phyloP scores from a whole-genome alignment of 306 rosid species.

The Cucumis cinereus region DNA sequence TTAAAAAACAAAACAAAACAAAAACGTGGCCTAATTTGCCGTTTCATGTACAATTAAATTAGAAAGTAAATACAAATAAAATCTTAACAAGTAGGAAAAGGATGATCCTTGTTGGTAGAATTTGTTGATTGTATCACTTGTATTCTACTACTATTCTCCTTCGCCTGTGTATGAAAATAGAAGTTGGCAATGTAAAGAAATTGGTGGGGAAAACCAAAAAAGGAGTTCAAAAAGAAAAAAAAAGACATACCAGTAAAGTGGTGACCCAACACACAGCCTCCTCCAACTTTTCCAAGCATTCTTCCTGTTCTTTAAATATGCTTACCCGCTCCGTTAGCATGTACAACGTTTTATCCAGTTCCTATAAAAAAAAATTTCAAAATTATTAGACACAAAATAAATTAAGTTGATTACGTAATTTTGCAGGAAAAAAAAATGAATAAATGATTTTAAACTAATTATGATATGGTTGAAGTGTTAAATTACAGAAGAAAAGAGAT shows the following conservation, averaged over 20 bases:
- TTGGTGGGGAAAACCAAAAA: too few species aligned
- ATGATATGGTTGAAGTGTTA: too few species aligned
- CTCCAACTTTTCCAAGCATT: constrained; percentile 24
- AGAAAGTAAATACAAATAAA: too few species aligned
- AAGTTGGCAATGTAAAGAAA: neutral
- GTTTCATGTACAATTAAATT: neutral
- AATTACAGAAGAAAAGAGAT: neutral
- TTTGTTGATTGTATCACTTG: constrained; percentile 24
- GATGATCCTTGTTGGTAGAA: neutral
- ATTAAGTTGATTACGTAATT: too few species aligned
- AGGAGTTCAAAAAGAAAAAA: too few species aligned
- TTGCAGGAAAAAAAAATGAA: too few species aligned
- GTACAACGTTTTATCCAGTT: constrained; percentile 45
- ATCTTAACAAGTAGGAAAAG: neutral
- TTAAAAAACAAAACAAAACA: too few species aligned
- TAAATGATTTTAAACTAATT: too few species aligned
- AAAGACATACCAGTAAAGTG: constrained; percentile 23
- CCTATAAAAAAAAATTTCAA: too few species aligned
- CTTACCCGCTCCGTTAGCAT: constrained; percentile 52
- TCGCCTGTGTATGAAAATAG: constrained; percentile 20
- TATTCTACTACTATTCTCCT: constrained; percentile 21
- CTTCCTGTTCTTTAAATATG: constrained; percentile 33
- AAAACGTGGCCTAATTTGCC: neutral
- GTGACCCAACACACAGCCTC: constrained; percentile 15
- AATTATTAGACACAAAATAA: too few species aligned